Conservation (phyloP, 2,329 filamentous ascomycete genomes). For the Colletotrichum acutatum region DNA sequence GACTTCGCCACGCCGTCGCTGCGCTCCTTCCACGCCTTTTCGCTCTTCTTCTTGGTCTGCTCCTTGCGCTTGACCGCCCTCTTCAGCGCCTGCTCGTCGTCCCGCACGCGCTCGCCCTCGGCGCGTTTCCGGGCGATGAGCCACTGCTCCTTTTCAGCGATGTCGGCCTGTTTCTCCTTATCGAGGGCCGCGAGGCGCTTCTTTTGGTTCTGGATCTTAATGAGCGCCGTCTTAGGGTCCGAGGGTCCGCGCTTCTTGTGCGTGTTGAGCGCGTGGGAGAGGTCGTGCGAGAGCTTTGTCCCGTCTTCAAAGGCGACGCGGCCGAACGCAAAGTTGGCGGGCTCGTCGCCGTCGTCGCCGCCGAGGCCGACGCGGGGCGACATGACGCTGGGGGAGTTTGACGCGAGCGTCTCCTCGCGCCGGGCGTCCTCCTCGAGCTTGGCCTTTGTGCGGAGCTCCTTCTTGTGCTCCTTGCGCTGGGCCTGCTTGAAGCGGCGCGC, state of each 20-base stretch:
- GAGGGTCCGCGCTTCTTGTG: slow-evolving; percentile 82
- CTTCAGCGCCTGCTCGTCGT: slow-evolving; percentile 88
- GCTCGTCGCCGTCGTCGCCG: slow-evolving; percentile 41
- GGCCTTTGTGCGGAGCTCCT: slow-evolving; percentile 80
- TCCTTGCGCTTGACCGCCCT: slow-evolving; percentile 96
- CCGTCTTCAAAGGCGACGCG: slow-evolving; percentile 92
- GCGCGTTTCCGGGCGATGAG: slow-evolving; percentile 88
- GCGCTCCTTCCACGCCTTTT: slow-evolving; percentile 85
- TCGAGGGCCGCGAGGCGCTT: slow-evolving; percentile 81
- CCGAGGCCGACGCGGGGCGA: slow-evolving; percentile 62
- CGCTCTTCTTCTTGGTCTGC: slow-evolving; percentile 88
- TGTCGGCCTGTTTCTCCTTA: slow-evolving; percentile 82
- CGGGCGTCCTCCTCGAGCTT: slow-evolving; percentile 82
- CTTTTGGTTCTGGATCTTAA: slow-evolving; percentile 87
- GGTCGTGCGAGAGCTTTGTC: slow-evolving; percentile 78
- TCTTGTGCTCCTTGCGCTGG: slow-evolving; percentile 87
- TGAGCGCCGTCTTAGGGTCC: slow-evolving; percentile 87
- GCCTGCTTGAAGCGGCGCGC: slow-evolving; percentile 87
- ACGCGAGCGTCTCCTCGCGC: slow-evolving; percentile 71
- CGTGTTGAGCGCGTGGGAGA: slow-evolving; percentile 66
- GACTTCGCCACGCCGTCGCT: slow-evolving; percentile 78
- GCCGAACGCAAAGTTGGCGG: slow-evolving; percentile 83
- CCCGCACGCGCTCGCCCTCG: slow-evolving; percentile 88
- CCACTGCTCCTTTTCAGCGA: slow-evolving; percentile 95
- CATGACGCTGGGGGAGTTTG: slow-evolving; percentile 70